Conservation (phyloP, 495 filamentous ascomycete genomes). For the Xylaria nigripes region DNA sequence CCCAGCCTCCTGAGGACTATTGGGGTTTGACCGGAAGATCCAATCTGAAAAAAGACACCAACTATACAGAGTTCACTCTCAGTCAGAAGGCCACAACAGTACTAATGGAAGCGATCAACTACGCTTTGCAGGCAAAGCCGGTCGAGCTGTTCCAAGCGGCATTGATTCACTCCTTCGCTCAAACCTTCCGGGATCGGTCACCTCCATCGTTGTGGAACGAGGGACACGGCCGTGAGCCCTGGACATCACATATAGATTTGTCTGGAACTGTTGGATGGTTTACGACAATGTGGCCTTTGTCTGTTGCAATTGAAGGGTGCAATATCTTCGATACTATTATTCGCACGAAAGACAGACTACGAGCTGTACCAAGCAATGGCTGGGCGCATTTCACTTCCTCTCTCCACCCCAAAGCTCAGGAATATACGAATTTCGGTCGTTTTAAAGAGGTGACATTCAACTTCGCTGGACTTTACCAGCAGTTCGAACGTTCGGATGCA, state of each 20-base stretch:
- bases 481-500: constrained; percentile 26
- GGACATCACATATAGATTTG: constrained; percentile 42
- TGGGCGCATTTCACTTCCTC: constrained; percentile 40
- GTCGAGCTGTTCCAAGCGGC: constrained; percentile 27
- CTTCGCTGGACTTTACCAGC: constrained; percentile 38
- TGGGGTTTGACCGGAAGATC: constrained; percentile 20
- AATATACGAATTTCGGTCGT: constrained; percentile 3
- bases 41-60: constrained; percentile 18
- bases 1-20: constrained; percentile 16
- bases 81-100: constrained; percentile 17
- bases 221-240: constrained; percentile 47
- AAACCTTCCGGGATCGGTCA: constrained; percentile 33
- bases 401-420: constrained; percentile 14
- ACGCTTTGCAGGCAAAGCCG: constrained; percentile 23
- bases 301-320: background rate
- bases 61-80: constrained; percentile 14
- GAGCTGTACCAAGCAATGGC: constrained; percentile 34
- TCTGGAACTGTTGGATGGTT: constrained; percentile 53
- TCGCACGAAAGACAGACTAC: constrained; percentile 40
- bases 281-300: constrained; percentile 44
- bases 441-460: constrained; percentile 38
- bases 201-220: constrained; percentile 39
- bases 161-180: constrained; percentile 24
- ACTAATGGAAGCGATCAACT: constrained; percentile 18
- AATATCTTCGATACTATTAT: constrained; percentile 17